These are phyloP conservation scores for Pichia californica DNA, from an alignment of 805 yeast genomes.

Conservation along the genomic window DNA sequence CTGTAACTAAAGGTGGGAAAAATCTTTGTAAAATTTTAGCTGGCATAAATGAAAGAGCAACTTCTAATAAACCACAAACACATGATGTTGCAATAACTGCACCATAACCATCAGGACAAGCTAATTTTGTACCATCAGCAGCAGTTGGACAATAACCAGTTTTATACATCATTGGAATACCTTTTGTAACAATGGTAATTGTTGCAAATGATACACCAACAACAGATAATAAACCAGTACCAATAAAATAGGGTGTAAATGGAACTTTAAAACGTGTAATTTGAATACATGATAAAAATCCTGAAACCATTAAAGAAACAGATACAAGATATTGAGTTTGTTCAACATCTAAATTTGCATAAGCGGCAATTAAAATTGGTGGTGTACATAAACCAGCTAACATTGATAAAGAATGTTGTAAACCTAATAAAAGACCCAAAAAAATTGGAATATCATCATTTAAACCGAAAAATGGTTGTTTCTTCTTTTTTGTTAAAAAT, in stretches of 20 bases:
- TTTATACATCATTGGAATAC: conserved; percentile 74
- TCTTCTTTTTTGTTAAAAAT: conserved; percentile 41
- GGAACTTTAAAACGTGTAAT: conserved; percentile 75
- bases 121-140: conserved; percentile 55
- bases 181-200: conserved; percentile 68
- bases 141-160: conserved; percentile 60
- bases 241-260: conserved; percentile 68
- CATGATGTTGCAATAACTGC: conserved; percentile 77
- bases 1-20: conserved; percentile 89
- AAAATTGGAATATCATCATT: conserved; percentile 76
- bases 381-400: conserved; percentile 87
- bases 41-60: conserved; percentile 70
- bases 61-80: conserved; percentile 69
- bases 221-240: conserved; percentile 84
- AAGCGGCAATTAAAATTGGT: conserved; percentile 61
- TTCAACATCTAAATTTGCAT: conserved; percentile 50
- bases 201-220: conserved; percentile 92
- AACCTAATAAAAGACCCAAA: conserved; percentile 70
- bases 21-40: conserved; percentile 59
- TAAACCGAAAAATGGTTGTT: conserved; percentile 79
- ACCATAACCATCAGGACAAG: conserved; percentile 92
- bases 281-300: conserved; percentile 64
- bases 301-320: conserved; percentile 64
- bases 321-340: conserved; percentile 62
- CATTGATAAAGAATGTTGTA: conserved; percentile 88